These are phyloP conservation scores for Huntiella decipiens DNA, from an alignment of 2,329 filamentous ascomycete species.

Conservation along the genomic window DNA sequence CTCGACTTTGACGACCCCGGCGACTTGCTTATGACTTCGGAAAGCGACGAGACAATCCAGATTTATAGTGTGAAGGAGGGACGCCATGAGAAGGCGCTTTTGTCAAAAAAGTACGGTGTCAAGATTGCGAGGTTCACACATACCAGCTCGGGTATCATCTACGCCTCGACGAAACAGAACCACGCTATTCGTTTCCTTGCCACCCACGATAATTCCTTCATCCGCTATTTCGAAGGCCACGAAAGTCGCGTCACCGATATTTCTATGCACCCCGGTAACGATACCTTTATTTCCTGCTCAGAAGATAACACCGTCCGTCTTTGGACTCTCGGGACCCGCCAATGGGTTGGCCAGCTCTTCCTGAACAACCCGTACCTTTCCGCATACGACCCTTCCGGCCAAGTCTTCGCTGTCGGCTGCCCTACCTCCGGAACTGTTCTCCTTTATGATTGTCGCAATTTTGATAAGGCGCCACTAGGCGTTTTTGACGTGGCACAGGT, in stretches of 20 bases:
- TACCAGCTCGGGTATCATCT: conserved; percentile 75
- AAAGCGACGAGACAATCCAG: conserved; percentile 87
- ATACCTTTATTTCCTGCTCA: conserved; percentile 82
- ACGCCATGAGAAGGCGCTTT: conserved; percentile 68
- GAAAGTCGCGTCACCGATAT: conserved; percentile 68
- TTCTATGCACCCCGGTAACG: conserved; percentile 64
- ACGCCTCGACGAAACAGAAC: conserved; percentile 90
- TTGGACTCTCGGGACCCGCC: conserved; percentile 71
- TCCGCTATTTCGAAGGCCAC: conserved; percentile 91
- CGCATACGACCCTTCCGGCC: conserved; percentile 81
- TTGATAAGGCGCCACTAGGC: conserved; percentile 75
- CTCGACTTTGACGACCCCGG: conserved; percentile 94
- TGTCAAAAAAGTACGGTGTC: conserved; percentile 92
- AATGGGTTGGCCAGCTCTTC: conserved; percentile 62
- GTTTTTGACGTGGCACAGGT: conserved; percentile 60
- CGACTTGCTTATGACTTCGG: conserved; percentile 76
- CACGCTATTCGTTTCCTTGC: conserved; percentile 72
- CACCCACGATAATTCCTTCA: conserved; percentile 89
- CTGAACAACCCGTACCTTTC: conserved; percentile 66
- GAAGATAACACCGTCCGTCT: conserved; percentile 80
- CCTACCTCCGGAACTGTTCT: conserved; percentile 61
- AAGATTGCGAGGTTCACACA: conserved; percentile 91
- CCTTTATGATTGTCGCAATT: conserved; percentile 86
- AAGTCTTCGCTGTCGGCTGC: conserved; percentile 76
- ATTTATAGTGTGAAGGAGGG: conserved; percentile 89